These are phyloP conservation scores for Cynanchum wilfordii DNA, from an alignment of 257 asterid species.

Conservation along the genomic window DNA sequence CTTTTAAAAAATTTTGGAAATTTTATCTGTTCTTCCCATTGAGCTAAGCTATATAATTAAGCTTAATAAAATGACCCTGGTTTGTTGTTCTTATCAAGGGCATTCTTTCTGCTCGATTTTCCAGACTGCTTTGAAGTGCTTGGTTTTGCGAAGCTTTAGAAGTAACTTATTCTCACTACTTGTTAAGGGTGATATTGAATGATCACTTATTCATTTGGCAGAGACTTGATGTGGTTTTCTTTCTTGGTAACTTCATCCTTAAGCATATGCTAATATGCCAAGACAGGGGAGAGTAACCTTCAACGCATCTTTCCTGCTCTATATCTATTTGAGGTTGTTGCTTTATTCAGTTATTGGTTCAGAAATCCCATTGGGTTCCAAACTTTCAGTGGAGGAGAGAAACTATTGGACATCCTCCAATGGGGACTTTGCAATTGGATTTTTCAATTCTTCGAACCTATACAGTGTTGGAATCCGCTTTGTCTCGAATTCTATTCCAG, in stretches of 20 bases:
- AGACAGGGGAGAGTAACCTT: slow-evolving; percentile 16
- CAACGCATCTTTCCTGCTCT: slow-evolving; percentile 14
- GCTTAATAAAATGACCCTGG: background rate
- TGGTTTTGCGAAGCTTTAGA: background rate
- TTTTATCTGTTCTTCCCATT: background rate
- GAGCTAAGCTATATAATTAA: background rate
- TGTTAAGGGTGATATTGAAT: slow-evolving; percentile 10
- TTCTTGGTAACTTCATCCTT: slow-evolving; percentile 7
- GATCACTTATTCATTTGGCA: slow-evolving; percentile 12
- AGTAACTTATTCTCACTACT: background rate
- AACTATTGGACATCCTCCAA: slow-evolving; percentile 38
- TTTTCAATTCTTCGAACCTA: slow-evolving; percentile 23
- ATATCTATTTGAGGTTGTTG: slow-evolving; percentile 16
- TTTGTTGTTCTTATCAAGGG: background rate
- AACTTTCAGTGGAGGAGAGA: slow-evolving; percentile 25
- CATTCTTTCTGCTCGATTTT: background rate
- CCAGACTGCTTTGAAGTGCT: background rate
- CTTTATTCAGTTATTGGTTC: slow-evolving; percentile 21
- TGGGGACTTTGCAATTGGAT: slow-evolving; percentile 36
- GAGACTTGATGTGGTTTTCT: slow-evolving; percentile 19
- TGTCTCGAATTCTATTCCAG: slow-evolving; percentile 27
- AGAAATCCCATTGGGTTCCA: slow-evolving; percentile 35
- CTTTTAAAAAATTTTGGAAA: background rate
- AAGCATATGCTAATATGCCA: slow-evolving; percentile 23
- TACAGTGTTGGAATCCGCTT: slow-evolving; percentile 32